phyloP scores from a whole-genome alignment of 2,329 filamentous ascomycete genomes.

The Ophiocordyceps robertsii region DNA sequence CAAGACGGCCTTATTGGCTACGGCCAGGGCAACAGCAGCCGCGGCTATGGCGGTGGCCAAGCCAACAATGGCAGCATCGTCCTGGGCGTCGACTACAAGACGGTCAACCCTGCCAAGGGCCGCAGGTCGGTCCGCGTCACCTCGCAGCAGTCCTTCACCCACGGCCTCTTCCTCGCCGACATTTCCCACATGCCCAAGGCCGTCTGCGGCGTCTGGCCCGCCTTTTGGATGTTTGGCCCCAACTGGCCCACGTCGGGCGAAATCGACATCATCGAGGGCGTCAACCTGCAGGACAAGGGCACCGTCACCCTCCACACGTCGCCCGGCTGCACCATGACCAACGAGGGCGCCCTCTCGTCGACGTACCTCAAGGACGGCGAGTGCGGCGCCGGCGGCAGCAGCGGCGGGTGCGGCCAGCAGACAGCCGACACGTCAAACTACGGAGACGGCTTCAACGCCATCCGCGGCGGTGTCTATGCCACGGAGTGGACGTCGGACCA shows the following conservation, averaged over 20 bases:
- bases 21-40: conserved; percentile 25
- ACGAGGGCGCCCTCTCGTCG: conserved; percentile 30
- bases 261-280: conserved; percentile 71
- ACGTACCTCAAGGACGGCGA: conserved; percentile 32
- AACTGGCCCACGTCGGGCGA: conserved; percentile 59
- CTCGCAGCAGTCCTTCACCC: conserved; percentile 52
- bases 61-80: conserved; percentile 36
- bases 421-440: conserved; percentile 41
- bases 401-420: conserved; percentile 45
- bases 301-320: conserved; percentile 56
- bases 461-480: conserved; percentile 57
- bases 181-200: conserved; percentile 64
- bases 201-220: conserved; percentile 63
- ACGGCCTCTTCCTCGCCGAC: conserved; percentile 60
- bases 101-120: conserved; percentile 39
- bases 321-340: conserved; percentile 42
- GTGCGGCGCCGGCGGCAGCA: conserved; percentile 41
- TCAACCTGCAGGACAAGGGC: conserved; percentile 48
- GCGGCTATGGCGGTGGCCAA: conserved; percentile 8
- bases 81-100: conserved; percentile 55
- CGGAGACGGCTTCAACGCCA: conserved; percentile 58
- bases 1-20: conserved; percentile 43
- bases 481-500: conserved; percentile 60
- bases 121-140: conserved; percentile 58
- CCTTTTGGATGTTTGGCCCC: conserved; percentile 55